Evolutionary conservation across 2,329 filamentous ascomycete species (phyloP).

Genomic region (Clarireedia hainanense): DNA sequence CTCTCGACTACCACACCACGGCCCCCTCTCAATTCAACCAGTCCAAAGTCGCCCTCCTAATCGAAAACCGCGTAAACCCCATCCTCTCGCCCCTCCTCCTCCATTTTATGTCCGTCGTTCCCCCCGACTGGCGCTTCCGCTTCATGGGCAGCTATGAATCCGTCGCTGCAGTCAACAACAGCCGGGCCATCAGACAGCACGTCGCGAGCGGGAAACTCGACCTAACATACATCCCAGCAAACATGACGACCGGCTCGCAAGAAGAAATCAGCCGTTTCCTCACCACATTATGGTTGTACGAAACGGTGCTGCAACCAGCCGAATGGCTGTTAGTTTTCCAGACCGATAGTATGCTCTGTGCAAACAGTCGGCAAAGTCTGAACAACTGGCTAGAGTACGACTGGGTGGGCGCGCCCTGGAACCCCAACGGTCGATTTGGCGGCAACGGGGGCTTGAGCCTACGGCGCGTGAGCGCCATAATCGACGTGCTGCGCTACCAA

Average conservation of each 20-base stretch:
- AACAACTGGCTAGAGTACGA: slow-evolving; percentile 19
- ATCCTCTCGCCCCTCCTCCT: slow-evolving; percentile 43
- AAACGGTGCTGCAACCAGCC: slow-evolving; percentile 37
- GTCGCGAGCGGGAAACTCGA: slow-evolving; percentile 37
- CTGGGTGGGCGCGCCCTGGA: slow-evolving; percentile 31
- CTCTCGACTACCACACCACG: slow-evolving; percentile 5
- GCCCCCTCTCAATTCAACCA: slow-evolving; percentile 8
- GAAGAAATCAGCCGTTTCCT: slow-evolving; percentile 45
- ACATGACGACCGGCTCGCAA: slow-evolving; percentile 41
- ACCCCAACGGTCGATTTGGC: slow-evolving; percentile 25
- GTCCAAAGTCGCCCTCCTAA: slow-evolving; percentile 39
- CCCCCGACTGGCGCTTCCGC: slow-evolving; percentile 46
- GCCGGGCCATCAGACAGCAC: slow-evolving; percentile 35
- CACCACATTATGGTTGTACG: slow-evolving; percentile 44
- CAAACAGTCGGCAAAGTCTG: slow-evolving; percentile 31
- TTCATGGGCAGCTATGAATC: slow-evolving; percentile 43
- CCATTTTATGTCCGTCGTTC: slow-evolving; percentile 47
- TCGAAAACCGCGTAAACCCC: slow-evolving; percentile 42
- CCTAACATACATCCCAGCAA: slow-evolving; percentile 42
- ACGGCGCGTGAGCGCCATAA: slow-evolving; percentile 44
- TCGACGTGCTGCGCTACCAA: slow-evolving; percentile 44
- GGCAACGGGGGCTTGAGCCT: slow-evolving; percentile 35
- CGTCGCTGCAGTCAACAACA: slow-evolving; percentile 37
- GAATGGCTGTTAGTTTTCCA: slow-evolving; percentile 48
- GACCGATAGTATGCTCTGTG: slow-evolving; percentile 46